Evolutionary conservation across 2,329 filamentous ascomycete species (phyloP), one percentile per base, ranked within the genome.

Genomic region (Diplodia seriata): DNA sequence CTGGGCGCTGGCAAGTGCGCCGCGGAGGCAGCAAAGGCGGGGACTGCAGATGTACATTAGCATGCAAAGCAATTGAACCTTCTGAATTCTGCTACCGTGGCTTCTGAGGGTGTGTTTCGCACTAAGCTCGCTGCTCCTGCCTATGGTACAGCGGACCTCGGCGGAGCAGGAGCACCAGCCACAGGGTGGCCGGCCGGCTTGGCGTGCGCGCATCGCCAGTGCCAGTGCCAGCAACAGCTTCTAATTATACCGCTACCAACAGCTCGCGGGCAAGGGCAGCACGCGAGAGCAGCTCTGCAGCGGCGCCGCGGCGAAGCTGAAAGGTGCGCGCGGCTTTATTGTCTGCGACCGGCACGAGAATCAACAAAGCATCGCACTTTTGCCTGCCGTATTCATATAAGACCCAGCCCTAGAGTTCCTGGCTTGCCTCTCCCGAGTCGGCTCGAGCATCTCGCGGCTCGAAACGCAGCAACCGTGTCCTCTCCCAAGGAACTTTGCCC

Each of bases 211-310:
- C 43, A 63, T 63, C 59, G 59, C 59, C 36, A 12, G 36, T 36
- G 33, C 33, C 23, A 11, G 33, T 38, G 36, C 36, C 38, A 51
- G 59, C 23, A 20, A 38, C 59, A 51, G 31, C 59, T 38, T 63
- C 62, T 65, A 65, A 65, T 55, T 65, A 65, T 65, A 55, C 61
- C 50, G 43, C 62, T 65, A 6, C 49, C 62, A 55, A 15, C 62
- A 65, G 62, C 62, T 15, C 47, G 29, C 47, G 15, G 59, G 26
- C 14, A 18, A 31, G 59, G 23, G 43, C 23, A n/a, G 20, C 43
- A 18, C 59, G 59, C 31, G n/a, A 33, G 47, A 23, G 26, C 38
- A 20, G 59, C 59, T 38, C 26, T 20, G 59, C 59, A 50, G 43
- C 43, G 14, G 56, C 43, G 43, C 15, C 14, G 40, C 57, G 8